Base-by-base conservation (phyloP, 2,329 filamentous ascomycete species). In the Ceratocystiopsis sp. region DNA sequence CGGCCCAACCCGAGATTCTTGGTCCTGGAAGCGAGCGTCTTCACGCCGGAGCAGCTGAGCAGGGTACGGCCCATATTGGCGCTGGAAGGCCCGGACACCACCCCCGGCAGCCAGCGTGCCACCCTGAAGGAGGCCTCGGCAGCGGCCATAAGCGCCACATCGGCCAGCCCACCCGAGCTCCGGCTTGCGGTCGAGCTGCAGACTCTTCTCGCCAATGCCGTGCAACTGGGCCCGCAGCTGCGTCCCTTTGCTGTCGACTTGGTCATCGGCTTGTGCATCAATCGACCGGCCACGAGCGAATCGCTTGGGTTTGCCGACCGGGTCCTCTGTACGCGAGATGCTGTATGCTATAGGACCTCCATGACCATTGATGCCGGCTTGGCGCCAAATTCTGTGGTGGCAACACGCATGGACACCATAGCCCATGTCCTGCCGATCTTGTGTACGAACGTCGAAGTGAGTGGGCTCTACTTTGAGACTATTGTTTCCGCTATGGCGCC, bases 31-130 rank as follows among this genome's bases (percentile, higher is more conserved):
- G 43, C 35, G 3, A 48, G 46, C 13, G n/a, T 13, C 3, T 49
- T 54, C 21, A 44, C 43, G 7, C 37, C 46, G 9, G 41, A 18
- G 25, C 51, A 53, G 18, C 42, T 41, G 14, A 19, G 17, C n/a
- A 37, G 25, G 25, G 47, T 54, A 3, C 29, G 21, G 11, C 46
- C 34, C 12, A 36, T 53, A 10, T 48, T 53, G n/a, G 43, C 44
- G 13, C 49, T 54, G 15, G 51, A 54, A 33, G 50, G 50, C 1
- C 51, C 52, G 8, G 52, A 54, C 38, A 45, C 40, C 1, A 50
- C 49, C 3, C 38, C 37, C 2, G 13, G 35, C 25, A 29, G 25
- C 25, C 25, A 29, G 25, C 25, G 10, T 29, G 25, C 7, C 25
- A 29, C 25, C 25, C 25, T 51, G 16, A 54, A 51, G 18, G 42